phyloP scores from a whole-genome alignment of 305 asterid species.

The Fraxinus xanthoxyloides region DNA sequence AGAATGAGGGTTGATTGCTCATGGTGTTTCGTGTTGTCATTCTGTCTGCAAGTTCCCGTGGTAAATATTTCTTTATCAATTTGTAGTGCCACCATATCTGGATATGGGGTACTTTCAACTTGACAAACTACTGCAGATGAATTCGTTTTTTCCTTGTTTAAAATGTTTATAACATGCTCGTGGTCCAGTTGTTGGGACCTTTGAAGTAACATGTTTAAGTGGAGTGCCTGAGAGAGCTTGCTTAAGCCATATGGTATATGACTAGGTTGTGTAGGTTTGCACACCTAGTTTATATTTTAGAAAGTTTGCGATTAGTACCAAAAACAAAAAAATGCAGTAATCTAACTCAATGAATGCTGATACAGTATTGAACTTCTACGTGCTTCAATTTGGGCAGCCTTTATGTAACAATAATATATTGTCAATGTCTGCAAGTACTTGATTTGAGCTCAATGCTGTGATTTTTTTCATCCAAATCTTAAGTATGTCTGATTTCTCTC shows the following conservation, averaged over 20 bases:
- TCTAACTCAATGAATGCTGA: neutral
- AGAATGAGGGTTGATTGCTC: neutral
- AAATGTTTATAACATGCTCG: neutral
- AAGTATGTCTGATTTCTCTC: slow-evolving; percentile 16
- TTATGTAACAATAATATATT: neutral
- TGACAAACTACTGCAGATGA: neutral
- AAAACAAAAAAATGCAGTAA: neutral
- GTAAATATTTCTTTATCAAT: neutral
- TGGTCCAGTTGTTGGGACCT: neutral
- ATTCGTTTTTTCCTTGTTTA: neutral
- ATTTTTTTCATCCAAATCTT: slow-evolving; percentile 11
- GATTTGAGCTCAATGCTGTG: slow-evolving; percentile 7
- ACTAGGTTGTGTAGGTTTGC: neutral
- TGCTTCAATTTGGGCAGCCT: neutral
- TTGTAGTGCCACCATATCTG: neutral
- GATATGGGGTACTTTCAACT: neutral
- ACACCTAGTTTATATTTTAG: neutral
- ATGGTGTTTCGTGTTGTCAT: neutral
- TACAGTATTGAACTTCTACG: neutral
- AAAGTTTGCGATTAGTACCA: neutral
- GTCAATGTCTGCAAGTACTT: slow-evolving; percentile 2
- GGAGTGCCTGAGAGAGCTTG: too few relatives aligned
- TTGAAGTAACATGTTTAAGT: neutral
- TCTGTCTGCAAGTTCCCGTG: neutral
- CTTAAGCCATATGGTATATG: neutral